A percentile compares a stretch with the other conserved stretches of the same genome.
phyloP scores from a whole-genome alignment of 495 filamentous ascomycete species.

The Penicillium silybi region DNA sequence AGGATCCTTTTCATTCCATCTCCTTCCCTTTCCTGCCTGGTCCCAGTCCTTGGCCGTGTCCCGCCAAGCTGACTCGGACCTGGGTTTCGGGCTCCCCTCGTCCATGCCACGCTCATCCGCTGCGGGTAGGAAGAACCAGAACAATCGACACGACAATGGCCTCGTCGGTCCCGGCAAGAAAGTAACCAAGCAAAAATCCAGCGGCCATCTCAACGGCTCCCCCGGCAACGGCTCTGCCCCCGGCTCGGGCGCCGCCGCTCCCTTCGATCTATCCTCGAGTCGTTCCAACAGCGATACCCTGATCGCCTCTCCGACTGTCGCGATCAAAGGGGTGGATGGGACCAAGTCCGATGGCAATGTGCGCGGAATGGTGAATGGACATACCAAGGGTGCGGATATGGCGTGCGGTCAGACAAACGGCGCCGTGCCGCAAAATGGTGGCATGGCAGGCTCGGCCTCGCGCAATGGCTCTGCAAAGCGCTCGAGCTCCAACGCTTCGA shows the following conservation, averaged over 20 bases:
- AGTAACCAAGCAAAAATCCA: slow-evolving; percentile 64
- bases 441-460: slow-evolving; percentile 27
- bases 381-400: slow-evolving; percentile 41
- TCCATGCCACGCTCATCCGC: slow-evolving; percentile 72
- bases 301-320: slow-evolving; percentile 36
- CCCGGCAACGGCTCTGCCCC: slow-evolving; percentile 46
- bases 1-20: slow-evolving; percentile 9
- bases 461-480: slow-evolving; percentile 54
- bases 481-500: slow-evolving; percentile 54
- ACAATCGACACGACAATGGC: slow-evolving; percentile 85
- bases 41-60: slow-evolving; percentile 50
- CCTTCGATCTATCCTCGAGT: slow-evolving; percentile 42
- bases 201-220: slow-evolving; percentile 55
- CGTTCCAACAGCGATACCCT: slow-evolving; percentile 41
- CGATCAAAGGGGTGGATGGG: slow-evolving; percentile 28
- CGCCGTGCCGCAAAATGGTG: slow-evolving; percentile 33
- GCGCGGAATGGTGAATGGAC: slow-evolving; percentile 37
- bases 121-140: slow-evolving; percentile 57
- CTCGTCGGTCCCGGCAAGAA: slow-evolving; percentile 80
- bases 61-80: slow-evolving; percentile 54
- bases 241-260: slow-evolving; percentile 37
- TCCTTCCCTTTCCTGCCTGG: slow-evolving; percentile 35
- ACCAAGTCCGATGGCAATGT: slow-evolving; percentile 35
- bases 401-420: slow-evolving; percentile 36
- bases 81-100: slow-evolving; percentile 44